Conservation (phyloP, 83 land plant species). For the Thuja plicata region DNA sequence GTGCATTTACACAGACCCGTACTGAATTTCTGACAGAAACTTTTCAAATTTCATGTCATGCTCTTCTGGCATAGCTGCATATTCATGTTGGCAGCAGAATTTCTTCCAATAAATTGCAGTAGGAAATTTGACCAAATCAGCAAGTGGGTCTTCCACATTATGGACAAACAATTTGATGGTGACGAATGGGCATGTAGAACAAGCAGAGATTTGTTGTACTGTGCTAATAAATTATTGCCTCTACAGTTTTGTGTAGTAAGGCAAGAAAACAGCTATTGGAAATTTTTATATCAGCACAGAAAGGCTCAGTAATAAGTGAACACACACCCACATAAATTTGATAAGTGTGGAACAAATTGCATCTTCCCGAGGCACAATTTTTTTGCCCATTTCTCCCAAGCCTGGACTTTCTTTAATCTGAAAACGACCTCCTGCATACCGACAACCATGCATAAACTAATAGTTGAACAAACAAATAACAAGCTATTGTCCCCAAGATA, state of each 20-base stretch:
- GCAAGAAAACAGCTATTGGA: constrained; percentile 21
- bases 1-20: no score
- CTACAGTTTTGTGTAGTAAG: constrained; percentile 29
- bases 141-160: no score
- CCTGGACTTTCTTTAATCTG: not conserved
- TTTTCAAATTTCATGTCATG: not conserved
- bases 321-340: no score
- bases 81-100: constrained; percentile 2
- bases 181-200: not conserved
- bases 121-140: not conserved
- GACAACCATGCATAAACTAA: not conserved
- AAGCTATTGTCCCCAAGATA: not conserved
- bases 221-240: constrained; percentile 36
- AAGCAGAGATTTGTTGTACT: constrained; percentile 4
- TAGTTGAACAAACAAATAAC: not conserved
- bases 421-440: not conserved
- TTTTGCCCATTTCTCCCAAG: not conserved
- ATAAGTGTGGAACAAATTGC: no score
- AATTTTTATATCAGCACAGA: not conserved
- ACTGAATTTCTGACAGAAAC: no score
- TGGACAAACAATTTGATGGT: not conserved
- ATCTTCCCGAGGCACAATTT: not conserved
- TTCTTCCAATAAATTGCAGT: not conserved
- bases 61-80: not conserved
- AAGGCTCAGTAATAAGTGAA: no score